Conservation (phyloP, 2,329 filamentous ascomycete genomes). For the Didymella pinodella region DNA sequence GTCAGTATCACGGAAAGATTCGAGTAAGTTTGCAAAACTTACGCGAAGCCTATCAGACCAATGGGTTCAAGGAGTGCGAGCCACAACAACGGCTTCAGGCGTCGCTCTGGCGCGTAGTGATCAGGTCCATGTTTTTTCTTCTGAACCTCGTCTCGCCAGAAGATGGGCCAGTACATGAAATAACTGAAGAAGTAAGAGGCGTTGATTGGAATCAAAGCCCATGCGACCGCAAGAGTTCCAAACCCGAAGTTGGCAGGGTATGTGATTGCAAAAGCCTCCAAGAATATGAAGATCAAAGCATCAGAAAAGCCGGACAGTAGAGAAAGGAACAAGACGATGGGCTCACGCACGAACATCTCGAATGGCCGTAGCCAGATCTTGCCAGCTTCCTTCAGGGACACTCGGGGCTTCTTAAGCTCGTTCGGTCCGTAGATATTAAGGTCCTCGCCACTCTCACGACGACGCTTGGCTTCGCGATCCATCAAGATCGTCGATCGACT, state of each 20-base stretch:
- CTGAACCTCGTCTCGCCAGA: constrained; percentile 52
- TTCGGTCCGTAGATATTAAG: constrained; percentile 74
- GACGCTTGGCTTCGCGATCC: constrained; percentile 77
- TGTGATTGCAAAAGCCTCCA: constrained; percentile 73
- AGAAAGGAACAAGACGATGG: constrained; percentile 75
- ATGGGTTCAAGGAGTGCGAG: constrained; percentile 67
- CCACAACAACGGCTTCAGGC: constrained; percentile 70
- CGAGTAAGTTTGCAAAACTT: not conserved
- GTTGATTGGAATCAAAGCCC: constrained; percentile 61
- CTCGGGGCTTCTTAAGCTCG: constrained; percentile 61
- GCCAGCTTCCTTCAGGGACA: constrained; percentile 47
- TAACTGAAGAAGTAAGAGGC: constrained; percentile 71
- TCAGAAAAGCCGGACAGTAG: constrained; percentile 78
- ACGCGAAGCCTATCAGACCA: constrained; percentile 72
- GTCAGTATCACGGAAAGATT: not conserved
- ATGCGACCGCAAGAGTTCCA: constrained; percentile 62
- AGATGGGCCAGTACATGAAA: constrained; percentile 64
- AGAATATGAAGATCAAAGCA: constrained; percentile 78
- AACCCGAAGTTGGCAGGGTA: constrained; percentile 71
- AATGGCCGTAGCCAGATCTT: constrained; percentile 61
- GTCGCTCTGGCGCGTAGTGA: constrained; percentile 65
- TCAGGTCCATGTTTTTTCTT: constrained; percentile 50
- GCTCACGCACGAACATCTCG: constrained; percentile 76
- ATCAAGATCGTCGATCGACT: constrained; percentile 77
- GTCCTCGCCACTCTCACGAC: constrained; percentile 66